Evolutionary conservation across 495 filamentous ascomycete species (phyloP).

Genomic region (Lentithecium fluviatile): DNA sequence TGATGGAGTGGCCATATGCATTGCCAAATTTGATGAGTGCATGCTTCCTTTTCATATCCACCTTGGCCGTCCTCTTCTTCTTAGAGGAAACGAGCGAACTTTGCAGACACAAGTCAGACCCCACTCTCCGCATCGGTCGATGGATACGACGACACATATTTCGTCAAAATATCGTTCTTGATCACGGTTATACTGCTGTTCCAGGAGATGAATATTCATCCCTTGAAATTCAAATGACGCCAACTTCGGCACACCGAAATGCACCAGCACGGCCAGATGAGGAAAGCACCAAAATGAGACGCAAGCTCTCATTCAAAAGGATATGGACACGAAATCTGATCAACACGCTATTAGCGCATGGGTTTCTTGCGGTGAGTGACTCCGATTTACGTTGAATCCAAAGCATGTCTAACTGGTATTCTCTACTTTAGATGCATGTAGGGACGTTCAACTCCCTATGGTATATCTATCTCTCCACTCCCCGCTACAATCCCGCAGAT

Average conservation of each 20-base stretch:
- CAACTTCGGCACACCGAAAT: slow-evolving; percentile 34
- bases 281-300: slow-evolving; percentile 27
- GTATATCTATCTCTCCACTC: slow-evolving; percentile 69
- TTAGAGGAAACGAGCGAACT: slow-evolving; percentile 64
- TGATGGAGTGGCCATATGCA: slow-evolving; percentile 69
- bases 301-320: slow-evolving; percentile 59
- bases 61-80: slow-evolving; percentile 58
- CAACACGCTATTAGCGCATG: slow-evolving; percentile 61
- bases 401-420: no score
- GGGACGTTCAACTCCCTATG: slow-evolving; percentile 74
- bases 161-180: slow-evolving; percentile 2
- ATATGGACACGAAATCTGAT: slow-evolving; percentile 65
- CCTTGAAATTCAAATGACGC: slow-evolving; percentile 28
- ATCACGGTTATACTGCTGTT: slow-evolving; percentile 21
- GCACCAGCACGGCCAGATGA: slow-evolving; percentile 26
- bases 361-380: slow-evolving; percentile 66
- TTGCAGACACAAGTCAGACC: slow-evolving; percentile 22
- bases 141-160: slow-evolving; percentile 31
- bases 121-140: slow-evolving; percentile 22
- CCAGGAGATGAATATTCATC: slow-evolving; percentile 18
- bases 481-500: slow-evolving; percentile 50
- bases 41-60: slow-evolving; percentile 58
- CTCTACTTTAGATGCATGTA: no score
- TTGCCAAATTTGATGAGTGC: slow-evolving; percentile 74
- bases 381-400: no score